Percentiles rank a stretch among this genome's conserved stretches.
Evolutionary conservation across 768 basidiomycete species (phyloP).

Genomic region (Kwoniella dendrophila): DNA sequence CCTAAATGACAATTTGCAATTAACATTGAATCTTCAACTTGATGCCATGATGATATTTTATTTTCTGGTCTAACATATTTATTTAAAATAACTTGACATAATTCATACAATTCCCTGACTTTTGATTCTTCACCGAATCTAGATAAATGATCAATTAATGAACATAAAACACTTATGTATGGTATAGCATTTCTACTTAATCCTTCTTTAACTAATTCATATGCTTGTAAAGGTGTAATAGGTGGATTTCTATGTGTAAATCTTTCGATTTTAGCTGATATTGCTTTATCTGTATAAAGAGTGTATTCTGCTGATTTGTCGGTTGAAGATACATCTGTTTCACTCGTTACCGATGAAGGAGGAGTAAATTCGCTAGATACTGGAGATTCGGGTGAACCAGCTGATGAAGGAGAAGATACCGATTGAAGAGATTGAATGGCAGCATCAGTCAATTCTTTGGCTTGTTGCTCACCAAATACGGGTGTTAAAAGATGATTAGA

Average conservation of each 20-base stretch:
- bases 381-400: not conserved
- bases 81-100: constrained; percentile 67
- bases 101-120: constrained; percentile 67
- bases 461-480: constrained; percentile 15
- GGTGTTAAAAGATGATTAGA: constrained; percentile 10
- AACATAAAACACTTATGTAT: constrained; percentile 61
- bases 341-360: constrained; percentile 1
- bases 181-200: constrained; percentile 27
- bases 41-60: constrained; percentile 69
- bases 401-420: constrained; percentile 8
- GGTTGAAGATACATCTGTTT: constrained; percentile 2
- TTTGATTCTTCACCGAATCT: constrained; percentile 66
- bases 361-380: constrained; percentile 4
- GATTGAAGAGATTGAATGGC: constrained; percentile 3
- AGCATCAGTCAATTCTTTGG: not conserved
- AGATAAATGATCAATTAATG: constrained; percentile 71
- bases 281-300: constrained; percentile 19
- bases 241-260: constrained; percentile 34
- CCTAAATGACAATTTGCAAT: constrained; percentile 80
- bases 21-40: constrained; percentile 86
- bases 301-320: constrained; percentile 6
- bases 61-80: constrained; percentile 58
- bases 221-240: constrained; percentile 59
- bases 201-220: constrained; percentile 59
- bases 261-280: constrained; percentile 30